These are phyloP conservation scores for Starmerella floris DNA, from an alignment of 805 yeast genomes.

Conservation along the genomic window DNA sequence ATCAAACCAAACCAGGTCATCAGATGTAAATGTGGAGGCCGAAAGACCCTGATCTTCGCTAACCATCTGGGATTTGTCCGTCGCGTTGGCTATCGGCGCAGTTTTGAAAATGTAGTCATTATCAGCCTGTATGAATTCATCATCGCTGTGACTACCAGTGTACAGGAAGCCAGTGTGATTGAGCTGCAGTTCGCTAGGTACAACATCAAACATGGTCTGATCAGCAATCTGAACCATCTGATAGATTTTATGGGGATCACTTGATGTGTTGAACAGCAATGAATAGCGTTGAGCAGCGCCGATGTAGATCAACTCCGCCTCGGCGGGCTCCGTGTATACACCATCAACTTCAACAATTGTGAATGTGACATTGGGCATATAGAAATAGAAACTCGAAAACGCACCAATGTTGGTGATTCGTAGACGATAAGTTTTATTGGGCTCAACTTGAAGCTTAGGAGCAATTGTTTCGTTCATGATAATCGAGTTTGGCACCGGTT, in stretches of 20 bases:
- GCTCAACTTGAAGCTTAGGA: conserved; percentile 43
- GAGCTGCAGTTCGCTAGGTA: conserved; percentile 50
- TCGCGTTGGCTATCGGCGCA: conserved; percentile 32
- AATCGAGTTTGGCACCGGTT: conserved; percentile 78
- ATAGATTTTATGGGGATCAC: conserved; percentile 46
- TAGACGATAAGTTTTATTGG: conserved; percentile 71
- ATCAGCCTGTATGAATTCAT: conserved; percentile 29
- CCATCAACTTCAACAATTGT: conserved; percentile 90
- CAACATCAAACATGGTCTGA: conserved; percentile 63
- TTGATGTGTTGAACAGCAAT: conserved; percentile 61
- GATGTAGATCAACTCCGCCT: conserved; percentile 58
- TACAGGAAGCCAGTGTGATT: conserved; percentile 64
- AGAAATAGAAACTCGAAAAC: conserved; percentile 78
- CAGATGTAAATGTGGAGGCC: conserved; percentile 27
- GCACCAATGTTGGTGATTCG: conserved; percentile 81
- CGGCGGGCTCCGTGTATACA: conserved; percentile 61
- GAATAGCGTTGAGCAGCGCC: conserved; percentile 89
- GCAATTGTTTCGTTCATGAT: conserved; percentile 64
- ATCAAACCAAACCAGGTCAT: conserved; percentile 43
- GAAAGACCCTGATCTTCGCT: conserved; percentile 26
- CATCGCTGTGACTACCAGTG: conserved; percentile 19
- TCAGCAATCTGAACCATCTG: conserved; percentile 78
- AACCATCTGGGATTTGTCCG: conserved; percentile 13
- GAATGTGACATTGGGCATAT: conserved; percentile 76
- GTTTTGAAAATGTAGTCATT: conserved; percentile 46